These are phyloP conservation scores for Suhomyces tanzawaensis DNA, from an alignment of 805 yeast species.

Conservation along the genomic window DNA sequence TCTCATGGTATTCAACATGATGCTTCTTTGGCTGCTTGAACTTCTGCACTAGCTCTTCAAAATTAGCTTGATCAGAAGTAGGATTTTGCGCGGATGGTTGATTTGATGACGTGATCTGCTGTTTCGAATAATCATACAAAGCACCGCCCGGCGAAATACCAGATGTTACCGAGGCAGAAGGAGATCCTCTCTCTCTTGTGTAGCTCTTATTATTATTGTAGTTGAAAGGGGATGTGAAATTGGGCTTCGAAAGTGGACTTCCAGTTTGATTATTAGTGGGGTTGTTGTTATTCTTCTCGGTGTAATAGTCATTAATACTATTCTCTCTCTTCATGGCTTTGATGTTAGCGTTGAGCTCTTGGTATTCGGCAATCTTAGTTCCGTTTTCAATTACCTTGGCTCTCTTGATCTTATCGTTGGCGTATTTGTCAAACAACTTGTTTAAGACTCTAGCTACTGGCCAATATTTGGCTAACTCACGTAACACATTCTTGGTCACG, in stretches of 20 bases:
- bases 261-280: not conserved
- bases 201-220: not conserved
- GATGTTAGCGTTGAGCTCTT: slow-evolving; percentile 28
- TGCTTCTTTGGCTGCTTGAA: slow-evolving; percentile 20
- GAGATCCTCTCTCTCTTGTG: not conserved
- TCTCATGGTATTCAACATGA: slow-evolving; percentile 4
- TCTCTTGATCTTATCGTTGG: slow-evolving; percentile 41
- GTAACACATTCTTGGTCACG: slow-evolving; percentile 36
- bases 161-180: slow-evolving; percentile 17
- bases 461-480: slow-evolving; percentile 37
- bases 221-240: not conserved
- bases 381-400: slow-evolving; percentile 40
- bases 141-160: slow-evolving; percentile 29
- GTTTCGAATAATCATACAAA: slow-evolving; percentile 14
- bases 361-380: slow-evolving; percentile 37
- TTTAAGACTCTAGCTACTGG: slow-evolving; percentile 38
- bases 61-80: slow-evolving; percentile 9
- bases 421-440: slow-evolving; percentile 41
- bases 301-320: slow-evolving; percentile 16
- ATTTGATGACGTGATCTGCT: slow-evolving; percentile 2
- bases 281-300: slow-evolving; percentile 2
- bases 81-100: slow-evolving; percentile 7
- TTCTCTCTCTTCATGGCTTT: slow-evolving; percentile 22
- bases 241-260: not conserved
- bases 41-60: slow-evolving; percentile 35